Evolutionary conservation across 768 basidiomycete species (phyloP), one percentile per base, ranked within the genome.

Genomic region (Amanita polypyramis): DNA sequence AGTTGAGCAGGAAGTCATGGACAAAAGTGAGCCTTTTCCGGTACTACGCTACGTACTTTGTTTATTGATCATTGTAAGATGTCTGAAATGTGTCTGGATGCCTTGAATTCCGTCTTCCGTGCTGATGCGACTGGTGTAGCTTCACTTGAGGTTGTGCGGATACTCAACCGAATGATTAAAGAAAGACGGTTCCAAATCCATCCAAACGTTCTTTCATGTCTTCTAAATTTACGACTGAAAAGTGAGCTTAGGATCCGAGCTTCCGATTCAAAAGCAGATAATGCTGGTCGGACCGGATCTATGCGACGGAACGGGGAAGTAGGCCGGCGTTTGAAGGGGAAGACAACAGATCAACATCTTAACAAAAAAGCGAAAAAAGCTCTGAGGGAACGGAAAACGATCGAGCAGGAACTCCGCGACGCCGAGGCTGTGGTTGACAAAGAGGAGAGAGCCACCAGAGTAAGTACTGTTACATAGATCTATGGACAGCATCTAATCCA

Each of bases 101-200:
- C 91, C 4, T 61, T 99, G 57, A 82, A 88, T 59, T 70, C 73
- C 41, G 83, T 97, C 35, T 91, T 98, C 66, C 77, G 79, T 43
- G 76, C 77, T 53, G 96, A 98, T 69, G 66, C 76, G 15, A 85
- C 85, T 9, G 92, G 93, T 14, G 65, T 68, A 8, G 72, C 86
- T 41, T 96, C 96, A 3, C 75, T 97, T 49, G 91, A 96, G 62
- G 69, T 83, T 49, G 89, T 98, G 35, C 86, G 93, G 38, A 70
- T 97, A 33, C 65, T 99, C 53, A 93, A 96, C 56, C 80, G 93
- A 51, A 97, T 97, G 88, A 79, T 96, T 62, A 97, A 95, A 63
- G 95, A 96, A 60, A 81, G 82, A 27, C 79, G 80, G 54, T 99
- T 88, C 68, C 81, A 83, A 54, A 81, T 98, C 35, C 85, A 94